A percentile compares a stretch with the other conserved stretches of the same genome.
Conservation (phyloP, 2,329 filamentous ascomycete species). For the Trematosphaeria pertusa region DNA sequence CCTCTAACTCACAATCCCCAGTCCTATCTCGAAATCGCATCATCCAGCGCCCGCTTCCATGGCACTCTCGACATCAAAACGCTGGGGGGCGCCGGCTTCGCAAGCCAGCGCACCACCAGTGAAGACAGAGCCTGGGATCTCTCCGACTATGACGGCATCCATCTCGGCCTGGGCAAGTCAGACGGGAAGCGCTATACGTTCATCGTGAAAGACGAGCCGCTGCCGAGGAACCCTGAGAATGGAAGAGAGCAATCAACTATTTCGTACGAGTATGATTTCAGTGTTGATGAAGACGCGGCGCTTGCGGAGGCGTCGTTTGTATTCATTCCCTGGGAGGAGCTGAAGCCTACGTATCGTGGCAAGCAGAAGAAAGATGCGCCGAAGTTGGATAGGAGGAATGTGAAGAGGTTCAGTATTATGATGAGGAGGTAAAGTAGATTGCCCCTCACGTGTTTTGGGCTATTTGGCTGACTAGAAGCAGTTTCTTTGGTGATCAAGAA, state of each 20-base stretch:
- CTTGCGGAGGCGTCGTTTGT: constrained; percentile 45
- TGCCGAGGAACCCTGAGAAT: constrained; percentile 62
- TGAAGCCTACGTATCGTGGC: constrained; percentile 78
- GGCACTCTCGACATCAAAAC: constrained; percentile 76
- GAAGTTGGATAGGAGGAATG: constrained; percentile 63
- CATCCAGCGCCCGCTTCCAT: constrained; percentile 61
- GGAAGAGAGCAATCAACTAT: constrained; percentile 75
- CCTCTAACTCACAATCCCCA: constrained; percentile 19
- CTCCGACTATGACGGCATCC: constrained; percentile 66
- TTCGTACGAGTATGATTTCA: constrained; percentile 78
- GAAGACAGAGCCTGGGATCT: constrained; percentile 69
- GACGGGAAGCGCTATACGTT: constrained; percentile 77
- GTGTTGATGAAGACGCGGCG: constrained; percentile 24
- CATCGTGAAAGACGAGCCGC: constrained; percentile 73
- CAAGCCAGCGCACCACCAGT: constrained; percentile 72
- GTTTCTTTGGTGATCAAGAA: constrained; percentile 77
- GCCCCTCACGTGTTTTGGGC: background rate
- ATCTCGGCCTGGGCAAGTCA: constrained; percentile 59
- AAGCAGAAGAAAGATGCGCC: constrained; percentile 66
- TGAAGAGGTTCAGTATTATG: constrained; percentile 78
- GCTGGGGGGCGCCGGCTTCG: constrained; percentile 82
- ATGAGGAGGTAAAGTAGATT: constrained; percentile 72
- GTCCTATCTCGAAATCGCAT: constrained; percentile 57
- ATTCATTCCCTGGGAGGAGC: constrained; percentile 67
- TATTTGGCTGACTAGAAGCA: constrained; percentile 45